A percentile compares a stretch with the other conserved stretches of the same genome.
These are phyloP conservation scores for Mrakia gelida DNA, from an alignment of 768 basidiomycete species.

Conservation along the genomic window DNA sequence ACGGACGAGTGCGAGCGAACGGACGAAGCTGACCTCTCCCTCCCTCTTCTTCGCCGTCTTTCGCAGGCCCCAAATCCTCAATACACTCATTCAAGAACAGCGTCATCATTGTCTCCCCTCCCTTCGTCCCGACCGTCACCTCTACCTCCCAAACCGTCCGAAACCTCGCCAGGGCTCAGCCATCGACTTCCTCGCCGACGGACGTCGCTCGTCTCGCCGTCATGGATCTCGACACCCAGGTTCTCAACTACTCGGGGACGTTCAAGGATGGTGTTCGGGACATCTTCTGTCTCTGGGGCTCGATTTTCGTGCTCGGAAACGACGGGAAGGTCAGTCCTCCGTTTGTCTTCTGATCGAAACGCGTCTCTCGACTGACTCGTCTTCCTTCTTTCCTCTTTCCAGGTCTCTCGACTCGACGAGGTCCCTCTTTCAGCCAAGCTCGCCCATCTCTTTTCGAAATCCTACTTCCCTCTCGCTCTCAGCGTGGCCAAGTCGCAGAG, in stretches of 20 bases:
- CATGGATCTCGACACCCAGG: constrained; percentile 87
- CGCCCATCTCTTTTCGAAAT: constrained; percentile 39
- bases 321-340: constrained; percentile 24
- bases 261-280: constrained; percentile 79
- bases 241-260: constrained; percentile 75
- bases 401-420: constrained; percentile 68
- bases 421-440: constrained; percentile 80
- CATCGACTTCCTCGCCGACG: neutral
- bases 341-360: neutral
- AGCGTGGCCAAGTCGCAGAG: constrained; percentile 74
- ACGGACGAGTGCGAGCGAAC: too few species aligned
- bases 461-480: constrained; percentile 67
- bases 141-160: constrained; percentile 71
- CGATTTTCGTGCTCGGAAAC: constrained; percentile 65
- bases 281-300: constrained; percentile 74
- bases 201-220: constrained; percentile 28
- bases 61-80: constrained; percentile 66
- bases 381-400: neutral
- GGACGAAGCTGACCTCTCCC: neutral
- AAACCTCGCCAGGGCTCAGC: constrained; percentile 57
- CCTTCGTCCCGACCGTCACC: constrained; percentile 62
- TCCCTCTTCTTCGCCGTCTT: neutral
- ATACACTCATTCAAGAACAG: constrained; percentile 75
- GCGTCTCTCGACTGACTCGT: neutral
- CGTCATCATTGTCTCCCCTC: constrained; percentile 83